These are phyloP conservation scores for Diaporthe batatas DNA, from an alignment of 2,329 filamentous ascomycete species.

Conservation along the genomic window DNA sequence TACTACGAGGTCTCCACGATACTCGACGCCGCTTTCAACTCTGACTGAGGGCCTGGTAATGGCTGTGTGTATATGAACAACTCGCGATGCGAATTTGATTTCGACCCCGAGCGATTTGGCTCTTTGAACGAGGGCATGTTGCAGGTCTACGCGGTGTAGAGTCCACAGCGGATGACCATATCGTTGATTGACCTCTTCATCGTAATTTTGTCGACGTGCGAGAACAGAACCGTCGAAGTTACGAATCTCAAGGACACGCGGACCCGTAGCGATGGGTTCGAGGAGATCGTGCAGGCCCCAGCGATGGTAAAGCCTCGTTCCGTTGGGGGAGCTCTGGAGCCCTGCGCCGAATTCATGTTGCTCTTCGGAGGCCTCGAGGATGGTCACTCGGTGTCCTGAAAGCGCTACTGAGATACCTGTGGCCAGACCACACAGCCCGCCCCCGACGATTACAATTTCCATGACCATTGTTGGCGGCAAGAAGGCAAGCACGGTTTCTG, in stretches of 20 bases:
- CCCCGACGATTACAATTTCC: constrained; percentile 56
- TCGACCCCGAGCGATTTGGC: background rate
- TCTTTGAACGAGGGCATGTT: background rate
- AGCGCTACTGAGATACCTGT: background rate
- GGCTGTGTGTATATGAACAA: background rate
- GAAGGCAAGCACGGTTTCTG: background rate
- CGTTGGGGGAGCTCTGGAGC: background rate
- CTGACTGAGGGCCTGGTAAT: background rate
- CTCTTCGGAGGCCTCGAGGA: background rate
- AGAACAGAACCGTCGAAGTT: background rate
- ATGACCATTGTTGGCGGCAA: constrained; percentile 52
- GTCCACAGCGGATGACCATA: constrained; percentile 1
- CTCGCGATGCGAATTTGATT: background rate
- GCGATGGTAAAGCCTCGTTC: background rate
- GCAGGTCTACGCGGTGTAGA: background rate
- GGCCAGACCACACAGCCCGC: constrained; percentile 1
- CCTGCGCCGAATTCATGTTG: background rate
- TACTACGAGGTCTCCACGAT: background rate
- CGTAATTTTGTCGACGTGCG: background rate
- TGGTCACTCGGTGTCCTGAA: background rate
- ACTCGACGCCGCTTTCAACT: background rate
- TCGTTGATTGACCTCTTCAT: background rate
- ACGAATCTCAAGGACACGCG: background rate
- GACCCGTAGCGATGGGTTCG: background rate
- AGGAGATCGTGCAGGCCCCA: background rate